Evolutionary conservation across 192 early-diverging fungal genomes (phyloP), one percentile per base, ranked within the genome.

Genomic region (Backusella liffmaniae): DNA sequence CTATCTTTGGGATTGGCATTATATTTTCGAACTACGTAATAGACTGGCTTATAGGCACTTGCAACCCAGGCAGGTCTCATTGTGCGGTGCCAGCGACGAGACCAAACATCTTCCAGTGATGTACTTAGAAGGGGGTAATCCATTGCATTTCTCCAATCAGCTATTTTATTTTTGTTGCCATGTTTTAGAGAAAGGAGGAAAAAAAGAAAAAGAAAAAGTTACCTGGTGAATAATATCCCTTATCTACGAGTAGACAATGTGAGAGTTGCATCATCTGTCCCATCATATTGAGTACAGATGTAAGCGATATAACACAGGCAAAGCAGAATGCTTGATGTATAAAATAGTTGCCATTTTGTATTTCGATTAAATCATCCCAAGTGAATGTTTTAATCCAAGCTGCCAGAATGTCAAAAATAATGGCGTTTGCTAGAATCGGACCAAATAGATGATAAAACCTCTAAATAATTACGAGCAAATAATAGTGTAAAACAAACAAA

Each of bases 71-170:
- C 32, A 8, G 46, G 41, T 44, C 67, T 41, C 18, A 76, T 59
- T 16, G 70, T 30, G 16, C 68, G 75, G 35, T 76, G 75, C 75
- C 75, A 76, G 1, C 75, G 66, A 41, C 29, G 36, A 3, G 76
- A 77, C 76, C 76, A 77, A 4, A 71, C 36, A 8, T 77, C 69
- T 23, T 65, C 69, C 13, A 77, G 13, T 4, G 69, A 77, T 23
- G 46, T 29, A 4, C 46, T 15, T 18, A 72, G 15, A 23, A 77
- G 44, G 32, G 69, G 76, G 71, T 76, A 59, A 4, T 70, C 46
- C 75, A 76, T 76, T 49, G 70, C 26, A 15, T 59, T 30, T 26
- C 75, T 68, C 41, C 37, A 76, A 36, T 76, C 67, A 41, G 21
- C 75, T 76, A 49, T 44, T 39, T 39, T 13, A 44, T 44, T 44